Percentiles rank a stretch among this genome's conserved stretches.
Conservation (phyloP, 225 moss, liverwort and hornwort genomes). For the Anthoceros angustus region DNA sequence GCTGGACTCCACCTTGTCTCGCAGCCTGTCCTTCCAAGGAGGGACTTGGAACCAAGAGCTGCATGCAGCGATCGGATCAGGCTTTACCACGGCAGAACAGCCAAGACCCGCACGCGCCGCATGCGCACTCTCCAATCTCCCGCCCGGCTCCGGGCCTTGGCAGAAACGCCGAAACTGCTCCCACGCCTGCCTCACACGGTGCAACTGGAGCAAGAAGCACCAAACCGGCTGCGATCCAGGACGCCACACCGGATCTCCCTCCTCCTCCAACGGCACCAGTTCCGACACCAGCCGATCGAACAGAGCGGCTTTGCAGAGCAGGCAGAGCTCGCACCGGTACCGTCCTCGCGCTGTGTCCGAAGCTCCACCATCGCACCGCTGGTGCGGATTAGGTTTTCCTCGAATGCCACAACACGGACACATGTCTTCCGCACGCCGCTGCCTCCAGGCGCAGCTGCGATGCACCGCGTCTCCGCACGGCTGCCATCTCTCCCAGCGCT, state of each 20-base stretch:
- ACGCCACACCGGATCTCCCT: background rate
- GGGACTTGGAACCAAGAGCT: background rate
- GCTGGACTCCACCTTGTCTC: background rate
- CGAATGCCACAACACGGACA: background rate
- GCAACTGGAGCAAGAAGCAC: background rate
- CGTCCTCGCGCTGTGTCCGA: background rate
- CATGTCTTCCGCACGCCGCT: background rate
- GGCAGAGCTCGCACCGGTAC: background rate
- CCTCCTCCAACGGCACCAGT: background rate
- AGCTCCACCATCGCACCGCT: background rate
- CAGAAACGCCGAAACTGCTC: too few species aligned
- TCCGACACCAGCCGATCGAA: background rate
- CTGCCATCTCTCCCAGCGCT: background rate
- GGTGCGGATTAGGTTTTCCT: background rate
- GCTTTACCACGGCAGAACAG: too few species aligned
- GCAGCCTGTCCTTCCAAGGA: background rate
- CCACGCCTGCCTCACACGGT: background rate
- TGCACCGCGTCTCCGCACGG: conserved; percentile 4
- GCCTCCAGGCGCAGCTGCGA: background rate
- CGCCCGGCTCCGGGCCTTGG: too few species aligned
- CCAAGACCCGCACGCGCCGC: background rate
- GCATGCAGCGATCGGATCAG: too few species aligned
- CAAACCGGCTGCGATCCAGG: background rate
- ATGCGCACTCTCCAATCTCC: background rate
- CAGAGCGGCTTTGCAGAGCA: background rate